Evolutionary conservation across 257 asterid genomes (phyloP), one percentile per base, ranked within the genome.

Genomic region (Petrea volubilis): DNA sequence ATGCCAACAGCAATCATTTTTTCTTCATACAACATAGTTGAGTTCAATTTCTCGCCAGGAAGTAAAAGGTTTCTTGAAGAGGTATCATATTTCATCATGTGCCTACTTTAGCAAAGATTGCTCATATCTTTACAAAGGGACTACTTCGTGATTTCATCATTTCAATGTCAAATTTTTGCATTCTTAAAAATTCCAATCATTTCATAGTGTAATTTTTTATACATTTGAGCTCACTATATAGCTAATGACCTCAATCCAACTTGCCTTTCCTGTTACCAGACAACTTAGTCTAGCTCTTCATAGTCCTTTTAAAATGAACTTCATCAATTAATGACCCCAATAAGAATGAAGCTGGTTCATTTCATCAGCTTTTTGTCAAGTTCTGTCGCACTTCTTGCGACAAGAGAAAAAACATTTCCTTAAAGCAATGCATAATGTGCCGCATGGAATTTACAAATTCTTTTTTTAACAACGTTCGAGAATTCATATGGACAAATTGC

Each of bases 201-300:
- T 69, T 36, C 33, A 17, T 27, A 41, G 63, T 31, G 43, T 64
- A 47, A 47, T 15, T 2, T 46, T 46, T 15, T 2, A 13, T 46
- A 46, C 18, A 46, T 46, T 46, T 13, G 6, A 12, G 15, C 15
- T 15, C 20, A n/a, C 4, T 41, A 67, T 40, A 11, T 15, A 27
- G 57, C 62, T 34, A 61, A 60, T 18, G 60, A 56, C 55, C 55
- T 47, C 24, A n/a, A 5, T 47, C 55, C 55, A 47, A 47, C 55
- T 47, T 17, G 24, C 24, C 10, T 47, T 47, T 47, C 20, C 20
- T 9, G 3, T 47, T n/a, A 18, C 17, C 7, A 17, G 20, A 17
- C 55, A 47, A n/a, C 8, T 47, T 47, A 47, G 24, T 18, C 9
- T 17, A 47, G 20, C 20, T 47, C 23, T 17, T 8, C 24, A n/a